A percentile compares a stretch with the other conserved stretches of the same genome.
Evolutionary conservation across 75 land plant species (phyloP).

Genomic region (Isoetes taiwanensis): DNA sequence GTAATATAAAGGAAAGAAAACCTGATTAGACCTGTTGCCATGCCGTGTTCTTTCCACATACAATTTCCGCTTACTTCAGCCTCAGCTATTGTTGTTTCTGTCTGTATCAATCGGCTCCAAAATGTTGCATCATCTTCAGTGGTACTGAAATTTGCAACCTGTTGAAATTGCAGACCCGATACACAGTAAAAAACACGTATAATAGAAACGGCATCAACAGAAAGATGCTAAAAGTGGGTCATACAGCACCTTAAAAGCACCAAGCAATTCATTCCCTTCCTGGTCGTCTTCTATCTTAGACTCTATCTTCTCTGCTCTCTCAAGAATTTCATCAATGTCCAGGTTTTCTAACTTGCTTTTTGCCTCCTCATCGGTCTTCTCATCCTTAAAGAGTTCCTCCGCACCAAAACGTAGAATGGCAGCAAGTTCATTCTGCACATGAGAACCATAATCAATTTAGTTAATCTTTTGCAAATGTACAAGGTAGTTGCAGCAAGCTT

Average conservation of each 20-base stretch:
- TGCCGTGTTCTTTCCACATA: no score
- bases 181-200: no score
- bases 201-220: no score
- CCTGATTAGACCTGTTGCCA: no score
- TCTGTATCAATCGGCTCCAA: conserved; percentile 94
- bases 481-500: no score
- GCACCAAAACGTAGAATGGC: conserved; percentile 98
- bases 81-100: conserved; percentile 57
- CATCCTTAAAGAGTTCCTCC: conserved; percentile 96
- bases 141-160: conserved; percentile 90
- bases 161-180: no score
- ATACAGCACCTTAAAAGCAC: conserved; percentile 89
- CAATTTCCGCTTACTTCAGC: conserved; percentile 54
- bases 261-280: conserved; percentile 69
- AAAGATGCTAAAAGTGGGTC: no score
- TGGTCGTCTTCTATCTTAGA: conserved; percentile 44
- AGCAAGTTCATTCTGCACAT: conserved; percentile 84
- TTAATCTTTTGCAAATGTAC: no score
- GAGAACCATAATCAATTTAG: neutral
- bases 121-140: conserved; percentile 94
- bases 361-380: conserved; percentile 84
- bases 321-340: conserved; percentile 99
- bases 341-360: conserved; percentile 77
- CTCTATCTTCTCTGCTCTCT: conserved; percentile 96
- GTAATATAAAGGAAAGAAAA: conserved; percentile 5